Base-by-base conservation (phyloP, 257 asterid species). In the Eucommia ulmoides region DNA sequence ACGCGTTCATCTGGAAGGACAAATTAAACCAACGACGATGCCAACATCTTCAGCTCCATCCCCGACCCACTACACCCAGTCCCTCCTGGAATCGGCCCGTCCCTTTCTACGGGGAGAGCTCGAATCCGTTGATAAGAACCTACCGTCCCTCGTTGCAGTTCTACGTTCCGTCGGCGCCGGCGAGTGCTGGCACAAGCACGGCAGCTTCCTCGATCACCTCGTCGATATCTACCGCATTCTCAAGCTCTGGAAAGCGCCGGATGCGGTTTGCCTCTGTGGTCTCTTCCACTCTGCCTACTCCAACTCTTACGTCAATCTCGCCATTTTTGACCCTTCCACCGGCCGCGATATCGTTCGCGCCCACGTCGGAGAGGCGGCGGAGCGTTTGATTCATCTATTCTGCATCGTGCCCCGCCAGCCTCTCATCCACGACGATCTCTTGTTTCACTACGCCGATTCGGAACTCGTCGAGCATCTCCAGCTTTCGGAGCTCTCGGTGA, bases 111-210 rank as follows among this genome's bases (percentile, higher is more conserved):
- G 89, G 0, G 93, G 85, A 21, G 94, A 88, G 61, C 82, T 81
- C 16, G 77, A 75, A 33, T 23, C 60, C 5, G 63, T 84, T 2
- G 83, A 84, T 47, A 23, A 61, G 0, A 65, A 73, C 23, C 81
- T 88, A 0, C 95, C 95, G 1, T 55, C 68, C 3, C 81, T 81
- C 11, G 68, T 88, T 14, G 44, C 95, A 20, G 84, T 84, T 15
- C 69, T 88, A 12, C 72, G 69, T 1, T 75, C 78, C 0, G 83
- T 79, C 4, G 97, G 95, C 17, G 94, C 94, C 35, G 93, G 94
- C 3, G 97, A 88, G 70, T 84, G 95, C 66, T 88, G 93, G 94
- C 97, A 88, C 69, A 84, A 88, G 56, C 95, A 88, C 56, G 92
- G 86, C 0, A 80, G 81, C 47, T 83, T 83, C 68, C 79, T 81